Base-by-base conservation (phyloP, 148 eudicot species). In the Vaccinium myrtillus region DNA sequence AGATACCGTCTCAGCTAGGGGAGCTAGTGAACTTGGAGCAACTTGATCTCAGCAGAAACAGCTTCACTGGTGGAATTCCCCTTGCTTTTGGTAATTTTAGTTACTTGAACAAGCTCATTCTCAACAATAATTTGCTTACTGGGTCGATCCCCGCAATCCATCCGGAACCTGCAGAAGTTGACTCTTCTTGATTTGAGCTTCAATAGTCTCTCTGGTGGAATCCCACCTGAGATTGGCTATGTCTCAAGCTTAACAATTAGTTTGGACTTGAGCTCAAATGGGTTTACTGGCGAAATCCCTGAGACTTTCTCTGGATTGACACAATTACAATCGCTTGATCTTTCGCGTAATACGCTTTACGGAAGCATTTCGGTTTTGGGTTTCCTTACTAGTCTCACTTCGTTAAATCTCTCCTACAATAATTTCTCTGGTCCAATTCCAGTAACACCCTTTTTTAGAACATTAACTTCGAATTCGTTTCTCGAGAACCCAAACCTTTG, bases 401-500 rank as follows among this genome's bases (percentile, higher is more conserved):
- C 91, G 56, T 73, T 95, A 83, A 95, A 94, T 84, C 86, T 95
- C 48, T 95, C 98, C 4, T 89, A 83, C 51, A 94, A 95, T 80
- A 91, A 95, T 81, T 95, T 95, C 86, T 93, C 98, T 0, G 98
- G 98, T 70, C 98, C 98, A 2, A 92, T 92, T 51, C 98, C 98
- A 2, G 91, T 93, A 23, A 92, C 95, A 43, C 98, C 98, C 1
- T 94, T 93, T 48, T 94, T 95, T 82, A 87, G 87, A 83, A 95
- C 96, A 19, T 78, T 95, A 18, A 86, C 91, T 39, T 71, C 90
- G 0, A 90, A 89, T 58, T 91, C 98, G 8, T 95, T 91, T 84
- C 88, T 95, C 23, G 87, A 88, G 65, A 92, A 92, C 82, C 84
- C 86, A 14, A 86, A 88, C 56, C 92, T 95, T 63, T 95, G 98